Base-by-base conservation (phyloP, 2,329 filamentous ascomycete genomes). In the Byssoonygena ceratinophila region DNA sequence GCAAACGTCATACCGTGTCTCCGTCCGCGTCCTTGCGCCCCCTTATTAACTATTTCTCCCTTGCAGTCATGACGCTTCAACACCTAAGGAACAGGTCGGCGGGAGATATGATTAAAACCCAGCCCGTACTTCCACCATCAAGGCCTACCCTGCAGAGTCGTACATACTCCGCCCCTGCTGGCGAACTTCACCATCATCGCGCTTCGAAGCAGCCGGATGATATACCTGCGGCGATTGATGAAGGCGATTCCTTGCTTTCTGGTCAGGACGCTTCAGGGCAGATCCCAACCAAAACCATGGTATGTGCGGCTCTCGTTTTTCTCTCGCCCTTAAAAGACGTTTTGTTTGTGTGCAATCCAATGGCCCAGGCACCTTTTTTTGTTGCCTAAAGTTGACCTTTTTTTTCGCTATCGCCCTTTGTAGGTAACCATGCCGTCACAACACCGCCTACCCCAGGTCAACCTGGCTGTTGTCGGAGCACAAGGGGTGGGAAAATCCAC, bases 391-490 rank as follows among this genome's bases (percentile, higher is more conserved):
- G 32, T 27, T 47, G 45, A 47, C 45, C 4, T 36, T 36, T 37
- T 16, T 25, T 25, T 43, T 12, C 12, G 16, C 5, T 43, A 5
- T 50, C 32, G 40, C 1, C 9, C 12, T 29, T 18, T 51, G 14
- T 51, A 51, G 49, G 40, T 45, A 22, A 51, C 22, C 29, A 47
- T 52, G 43, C 41, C 36, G 16, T 55, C 59, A 46, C 67, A 62
- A 50, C 55, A 61, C 40, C 61, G 57, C 51, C 60, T 76, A 58
- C 75, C 75, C 34, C 74, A 79, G 61, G 72, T 82, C 60, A 81
- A 78, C 58, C 75, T 82, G 57, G 76, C 75, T 46, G 74, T 82
- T 27, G 67, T 81, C 44, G 79, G 80, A 55, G 71, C 72, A 49
- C 67, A 70, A 52, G 70, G 69, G 48, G 74, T 77, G 4, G 79